Evolutionary conservation across 2,329 filamentous ascomycete species (phyloP), one percentile per base, ranked within the genome.

Genomic region (Coleophoma cylindrospora): DNA sequence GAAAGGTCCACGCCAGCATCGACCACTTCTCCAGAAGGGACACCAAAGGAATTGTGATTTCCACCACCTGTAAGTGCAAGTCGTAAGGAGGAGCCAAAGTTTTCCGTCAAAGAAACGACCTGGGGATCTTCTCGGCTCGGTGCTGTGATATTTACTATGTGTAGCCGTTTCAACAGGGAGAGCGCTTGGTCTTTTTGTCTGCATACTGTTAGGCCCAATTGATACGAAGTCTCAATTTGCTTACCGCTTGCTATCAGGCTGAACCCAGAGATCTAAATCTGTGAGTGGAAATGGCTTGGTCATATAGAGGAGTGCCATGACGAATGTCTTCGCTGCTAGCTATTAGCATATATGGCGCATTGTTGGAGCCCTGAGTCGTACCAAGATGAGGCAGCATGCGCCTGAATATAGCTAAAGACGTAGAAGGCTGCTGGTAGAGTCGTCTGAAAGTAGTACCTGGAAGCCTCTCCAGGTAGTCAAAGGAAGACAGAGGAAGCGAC

Each of bases 371-470:
- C 33, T 17, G 40, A 43, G 61, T 12, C 74, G 63, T 76, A 91
- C 88, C 90, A 54, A 97, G 73, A 64, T 95, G 88, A 51, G 94
- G 90, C 51, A 99, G 80, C 91, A 99, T 96, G 72, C 94, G 91
- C 59, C 94, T 84, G 68, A 97, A 97, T 63, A 99, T 91, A 58
- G 94, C 94, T 58, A 99, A 83, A 36, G 91, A 88, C 1, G 94
- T 96, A 40, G 92, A 95, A 32, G 94, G 94, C 75, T 96, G 91
- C 72, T 91, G 87, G 76, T 99, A 99, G 43, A 99, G 80, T 69
- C 89, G 87, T 66, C 84, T 83, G 69, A 97, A 96, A 34, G 90
- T 95, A 40, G 88, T 90, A 56, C 91, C 90, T 45, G 89, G 89
- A 63, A 95, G 85, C 67, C 86, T 84, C 78, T 97, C 91, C 67